phyloP scores from a whole-genome alignment of 1,284 basidiomycete species.

The Pterulicium gracile region DNA sequence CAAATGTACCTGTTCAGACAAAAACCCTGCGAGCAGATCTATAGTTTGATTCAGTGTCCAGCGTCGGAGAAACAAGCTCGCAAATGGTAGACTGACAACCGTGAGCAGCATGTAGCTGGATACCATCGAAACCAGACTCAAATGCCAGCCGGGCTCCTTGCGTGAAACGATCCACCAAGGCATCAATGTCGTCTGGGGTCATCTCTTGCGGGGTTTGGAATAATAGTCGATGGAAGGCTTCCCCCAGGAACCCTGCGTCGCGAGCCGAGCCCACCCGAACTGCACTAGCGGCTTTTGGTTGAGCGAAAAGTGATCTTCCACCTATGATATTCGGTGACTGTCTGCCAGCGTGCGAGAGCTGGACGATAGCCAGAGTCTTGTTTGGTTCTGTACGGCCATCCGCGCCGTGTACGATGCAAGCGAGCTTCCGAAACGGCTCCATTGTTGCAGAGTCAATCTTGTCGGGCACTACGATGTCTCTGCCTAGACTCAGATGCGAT shows the following conservation, averaged over 20 bases:
- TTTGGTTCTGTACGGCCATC: conserved; percentile 5
- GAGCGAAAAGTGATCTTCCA: conserved; percentile 47
- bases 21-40: conserved; percentile 81
- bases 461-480: conserved; percentile 64
- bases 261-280: conserved; percentile 39
- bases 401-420: conserved; percentile 36
- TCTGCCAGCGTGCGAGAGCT: conserved; percentile 80
- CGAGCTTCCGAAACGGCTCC: conserved; percentile 41
- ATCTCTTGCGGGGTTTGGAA: conserved; percentile 62
- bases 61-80: not conserved
- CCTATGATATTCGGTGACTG: conserved; percentile 72
- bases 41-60: conserved; percentile 6
- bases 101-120: conserved; percentile 85
- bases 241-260: conserved; percentile 23
- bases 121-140: conserved; percentile 77
- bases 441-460: conserved; percentile 29
- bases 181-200: conserved; percentile 48
- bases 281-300: conserved; percentile 68
- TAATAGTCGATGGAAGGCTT: conserved; percentile 34
- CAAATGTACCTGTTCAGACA: conserved; percentile 70
- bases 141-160: conserved; percentile 58
- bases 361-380: conserved; percentile 54
- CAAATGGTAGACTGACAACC: conserved; percentile 49
- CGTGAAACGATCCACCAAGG: conserved; percentile 59
- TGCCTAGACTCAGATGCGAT: conserved; percentile 68